Conservation (phyloP, 257 asterid genomes). For the Solanum corneliomulleri region DNA sequence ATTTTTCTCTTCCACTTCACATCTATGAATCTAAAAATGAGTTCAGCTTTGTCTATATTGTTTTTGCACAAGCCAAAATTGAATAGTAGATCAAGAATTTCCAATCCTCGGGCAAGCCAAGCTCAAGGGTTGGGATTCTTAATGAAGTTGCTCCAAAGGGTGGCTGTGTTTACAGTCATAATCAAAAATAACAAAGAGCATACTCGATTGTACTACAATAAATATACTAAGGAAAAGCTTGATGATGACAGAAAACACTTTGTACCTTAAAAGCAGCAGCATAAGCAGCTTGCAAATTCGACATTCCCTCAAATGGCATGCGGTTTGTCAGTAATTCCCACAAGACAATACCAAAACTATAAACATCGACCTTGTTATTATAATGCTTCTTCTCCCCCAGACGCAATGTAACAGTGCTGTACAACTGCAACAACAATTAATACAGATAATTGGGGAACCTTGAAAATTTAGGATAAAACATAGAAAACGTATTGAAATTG, state of each 20-base stretch:
- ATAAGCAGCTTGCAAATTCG: slow-evolving; percentile 97
- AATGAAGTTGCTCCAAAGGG: background rate
- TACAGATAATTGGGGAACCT: background rate
- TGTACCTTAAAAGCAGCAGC: slow-evolving; percentile 98
- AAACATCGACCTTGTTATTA: slow-evolving; percentile 88
- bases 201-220: background rate
- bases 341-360: slow-evolving; percentile 89
- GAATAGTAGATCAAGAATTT: background rate
- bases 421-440: slow-evolving; percentile 51
- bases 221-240: background rate
- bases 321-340: slow-evolving; percentile 90
- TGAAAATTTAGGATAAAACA: background rate
- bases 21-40: background rate
- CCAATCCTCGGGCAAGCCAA: background rate
- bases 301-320: slow-evolving; percentile 98
- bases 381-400: slow-evolving; percentile 98
- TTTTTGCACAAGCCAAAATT: background rate
- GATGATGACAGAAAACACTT: background rate
- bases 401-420: slow-evolving; percentile 94
- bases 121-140: background rate
- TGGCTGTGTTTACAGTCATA: background rate
- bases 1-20: background rate
- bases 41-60: background rate
- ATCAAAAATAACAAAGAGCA: background rate
- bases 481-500: background rate